phyloP scores from a whole-genome alignment of 1,139 yeast genomes.

The Blastobotrys indianensis region DNA sequence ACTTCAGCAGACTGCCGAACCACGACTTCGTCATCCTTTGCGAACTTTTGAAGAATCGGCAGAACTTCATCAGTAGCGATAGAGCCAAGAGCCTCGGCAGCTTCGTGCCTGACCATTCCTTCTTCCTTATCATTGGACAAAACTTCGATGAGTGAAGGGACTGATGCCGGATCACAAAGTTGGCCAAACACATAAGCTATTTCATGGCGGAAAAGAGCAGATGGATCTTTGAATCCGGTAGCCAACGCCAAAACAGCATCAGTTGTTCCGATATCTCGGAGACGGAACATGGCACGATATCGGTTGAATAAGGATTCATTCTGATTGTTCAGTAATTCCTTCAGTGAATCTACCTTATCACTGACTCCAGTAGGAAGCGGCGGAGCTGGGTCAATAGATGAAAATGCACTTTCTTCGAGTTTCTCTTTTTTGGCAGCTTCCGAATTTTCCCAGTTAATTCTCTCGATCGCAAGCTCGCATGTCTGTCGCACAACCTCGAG shows the following conservation, averaged over 20 bases:
- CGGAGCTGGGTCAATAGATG: constrained; percentile 97
- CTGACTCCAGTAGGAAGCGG: constrained; percentile 55
- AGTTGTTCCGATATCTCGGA: constrained; percentile 88
- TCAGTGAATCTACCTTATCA: constrained; percentile 57
- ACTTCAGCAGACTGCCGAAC: constrained; percentile 96
- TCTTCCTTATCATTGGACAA: constrained; percentile 75
- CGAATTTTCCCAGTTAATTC: constrained; percentile 88
- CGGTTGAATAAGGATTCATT: constrained; percentile 78
- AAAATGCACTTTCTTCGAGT: constrained; percentile 69
- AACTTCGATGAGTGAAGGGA: constrained; percentile 79
- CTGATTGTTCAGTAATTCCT: constrained; percentile 68
- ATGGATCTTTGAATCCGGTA: constrained; percentile 79
- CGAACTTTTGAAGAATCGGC: constrained; percentile 74
- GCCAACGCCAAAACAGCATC: constrained; percentile 93
- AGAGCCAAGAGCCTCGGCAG: constrained; percentile 97
- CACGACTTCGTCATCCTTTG: constrained; percentile 77
- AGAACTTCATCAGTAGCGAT: constrained; percentile 96
- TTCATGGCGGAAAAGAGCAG: constrained; percentile 95
- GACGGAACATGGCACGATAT: constrained; percentile 97
- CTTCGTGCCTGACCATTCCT: constrained; percentile 99
- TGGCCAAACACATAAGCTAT: constrained; percentile 98
- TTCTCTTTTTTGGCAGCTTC: constrained; percentile 57
- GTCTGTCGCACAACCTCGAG: constrained; percentile 89
- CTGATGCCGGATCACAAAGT: constrained; percentile 87
- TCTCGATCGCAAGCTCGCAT: constrained; percentile 91